Conservation (phyloP, 2,329 filamentous ascomycete species). For the Aureobasidium mangrovei region DNA sequence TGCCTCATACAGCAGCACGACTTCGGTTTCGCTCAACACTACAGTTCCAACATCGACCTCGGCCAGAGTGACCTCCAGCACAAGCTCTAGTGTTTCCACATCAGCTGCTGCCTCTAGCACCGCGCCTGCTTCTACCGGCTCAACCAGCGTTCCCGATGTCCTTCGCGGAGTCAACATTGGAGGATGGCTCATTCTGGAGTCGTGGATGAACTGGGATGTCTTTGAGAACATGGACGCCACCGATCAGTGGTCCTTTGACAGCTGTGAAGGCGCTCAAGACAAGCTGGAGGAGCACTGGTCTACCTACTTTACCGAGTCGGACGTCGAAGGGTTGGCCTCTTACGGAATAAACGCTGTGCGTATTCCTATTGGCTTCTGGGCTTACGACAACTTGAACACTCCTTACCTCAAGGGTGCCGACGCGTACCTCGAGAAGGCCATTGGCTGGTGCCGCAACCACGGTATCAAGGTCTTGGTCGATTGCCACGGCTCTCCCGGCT, state of each 20-base stretch:
- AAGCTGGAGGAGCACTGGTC: conserved; percentile 30
- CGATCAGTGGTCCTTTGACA: conserved; percentile 34
- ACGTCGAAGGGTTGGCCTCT: conserved; percentile 34
- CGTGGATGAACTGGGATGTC: conserved; percentile 29
- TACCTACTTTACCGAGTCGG: conserved; percentile 33
- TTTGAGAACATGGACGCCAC: conserved; percentile 27
- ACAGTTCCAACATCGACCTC: neutral
- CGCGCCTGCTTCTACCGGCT: neutral
- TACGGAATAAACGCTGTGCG: conserved; percentile 36
- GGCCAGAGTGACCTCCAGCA: neutral
- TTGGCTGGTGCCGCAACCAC: conserved; percentile 19
- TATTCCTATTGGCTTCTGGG: conserved; percentile 48
- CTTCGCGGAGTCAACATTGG: conserved; percentile 31
- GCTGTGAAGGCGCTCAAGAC: conserved; percentile 27
- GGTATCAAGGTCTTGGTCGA: conserved; percentile 43
- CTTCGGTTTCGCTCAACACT: neutral
- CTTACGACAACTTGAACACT: conserved; percentile 36
- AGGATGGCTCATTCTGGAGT: conserved; percentile 31
- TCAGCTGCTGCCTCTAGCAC: neutral
- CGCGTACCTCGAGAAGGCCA: conserved; percentile 34
- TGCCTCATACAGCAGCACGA: neutral
- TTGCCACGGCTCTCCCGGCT: conserved; percentile 79
- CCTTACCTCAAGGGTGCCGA: conserved; percentile 41
- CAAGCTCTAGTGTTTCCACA: neutral
- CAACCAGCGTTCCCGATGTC: neutral